phyloP scores from a whole-genome alignment of 208 protist genomes.

The Leishmania tarentolae region DNA sequence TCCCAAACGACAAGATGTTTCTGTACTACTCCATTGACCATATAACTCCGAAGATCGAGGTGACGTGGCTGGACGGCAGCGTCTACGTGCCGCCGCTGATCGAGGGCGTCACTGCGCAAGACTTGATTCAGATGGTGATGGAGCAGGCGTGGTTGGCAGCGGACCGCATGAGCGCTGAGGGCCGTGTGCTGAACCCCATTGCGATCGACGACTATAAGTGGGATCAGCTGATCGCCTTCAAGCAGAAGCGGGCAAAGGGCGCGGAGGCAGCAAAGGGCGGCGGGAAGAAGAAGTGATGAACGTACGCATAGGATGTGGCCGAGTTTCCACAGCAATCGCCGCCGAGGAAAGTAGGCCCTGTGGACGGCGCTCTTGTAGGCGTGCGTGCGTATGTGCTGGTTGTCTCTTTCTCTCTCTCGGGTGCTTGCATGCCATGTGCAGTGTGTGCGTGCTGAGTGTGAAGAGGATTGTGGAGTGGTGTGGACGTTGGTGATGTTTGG shows the following conservation, averaged over 20 bases:
- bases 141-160: conserved; percentile 88
- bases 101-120: conserved; percentile 77
- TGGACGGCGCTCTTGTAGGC: not conserved
- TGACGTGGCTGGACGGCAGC: conserved; percentile 89
- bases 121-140: conserved; percentile 93
- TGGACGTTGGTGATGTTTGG: not conserved
- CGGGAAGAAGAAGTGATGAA: conserved; percentile 48
- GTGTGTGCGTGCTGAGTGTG: not conserved
- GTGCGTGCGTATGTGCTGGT: not conserved
- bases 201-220: conserved; percentile 93
- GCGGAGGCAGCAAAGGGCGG: conserved; percentile 41
- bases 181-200: conserved; percentile 77
- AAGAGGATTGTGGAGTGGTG: not conserved
- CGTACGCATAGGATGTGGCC: not conserved
- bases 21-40: conserved; percentile 88
- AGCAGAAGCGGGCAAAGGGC: conserved; percentile 84
- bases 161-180: conserved; percentile 86
- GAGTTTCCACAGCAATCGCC: not conserved
- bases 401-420: not conserved
- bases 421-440: not conserved
- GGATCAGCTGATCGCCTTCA: conserved; percentile 89
- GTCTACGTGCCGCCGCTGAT: conserved; percentile 84
- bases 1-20: conserved; percentile 88
- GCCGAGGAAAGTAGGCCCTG: not conserved
- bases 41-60: conserved; percentile 87